Evolutionary conservation across 2,329 filamentous ascomycete genomes (phyloP).

Genomic region (Aureobasidium mangrovei): DNA sequence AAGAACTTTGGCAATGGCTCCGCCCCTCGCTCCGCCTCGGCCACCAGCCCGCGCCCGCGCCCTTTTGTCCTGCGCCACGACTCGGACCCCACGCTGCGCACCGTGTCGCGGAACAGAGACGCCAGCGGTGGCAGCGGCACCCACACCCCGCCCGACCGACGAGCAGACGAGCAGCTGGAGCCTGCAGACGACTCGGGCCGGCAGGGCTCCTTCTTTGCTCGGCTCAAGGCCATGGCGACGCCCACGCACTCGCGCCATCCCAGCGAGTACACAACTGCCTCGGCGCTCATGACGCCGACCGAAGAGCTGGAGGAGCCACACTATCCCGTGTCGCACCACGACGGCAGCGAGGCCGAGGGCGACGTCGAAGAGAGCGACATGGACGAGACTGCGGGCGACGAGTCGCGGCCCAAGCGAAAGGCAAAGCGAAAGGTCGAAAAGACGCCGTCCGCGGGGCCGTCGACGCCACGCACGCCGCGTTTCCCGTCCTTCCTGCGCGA

Average conservation of each 20-base stretch:
- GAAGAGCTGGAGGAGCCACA: constrained; percentile 40
- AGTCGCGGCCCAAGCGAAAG: constrained; percentile 51
- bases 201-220: constrained; percentile 60
- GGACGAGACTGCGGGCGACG: constrained; percentile 49
- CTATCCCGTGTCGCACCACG: constrained; percentile 43
- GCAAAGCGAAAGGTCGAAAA: constrained; percentile 53
- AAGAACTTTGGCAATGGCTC: constrained; percentile 1
- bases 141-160: constrained; percentile 33
- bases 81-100: constrained; percentile 6
- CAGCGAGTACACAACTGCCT: constrained; percentile 40
- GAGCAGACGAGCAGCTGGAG: constrained; percentile 57
- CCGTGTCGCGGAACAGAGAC: constrained; percentile 7
- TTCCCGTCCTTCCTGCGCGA: constrained; percentile 38
- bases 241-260: constrained; percentile 43
- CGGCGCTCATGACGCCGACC: constrained; percentile 34
- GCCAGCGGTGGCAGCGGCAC: constrained; percentile 24
- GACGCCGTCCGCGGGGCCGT: constrained; percentile 53
- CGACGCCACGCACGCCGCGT: constrained; percentile 51
- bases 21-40: constrained; percentile 1
- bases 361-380: constrained; percentile 83
- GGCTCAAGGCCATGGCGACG: constrained; percentile 63
- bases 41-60: background rate
- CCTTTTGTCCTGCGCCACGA: constrained; percentile 13
- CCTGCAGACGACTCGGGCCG: constrained; percentile 57
- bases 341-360: constrained; percentile 62